phyloP scores from a whole-genome alignment of 1,284 basidiomycete genomes.

The Spongispora temasekensis region DNA sequence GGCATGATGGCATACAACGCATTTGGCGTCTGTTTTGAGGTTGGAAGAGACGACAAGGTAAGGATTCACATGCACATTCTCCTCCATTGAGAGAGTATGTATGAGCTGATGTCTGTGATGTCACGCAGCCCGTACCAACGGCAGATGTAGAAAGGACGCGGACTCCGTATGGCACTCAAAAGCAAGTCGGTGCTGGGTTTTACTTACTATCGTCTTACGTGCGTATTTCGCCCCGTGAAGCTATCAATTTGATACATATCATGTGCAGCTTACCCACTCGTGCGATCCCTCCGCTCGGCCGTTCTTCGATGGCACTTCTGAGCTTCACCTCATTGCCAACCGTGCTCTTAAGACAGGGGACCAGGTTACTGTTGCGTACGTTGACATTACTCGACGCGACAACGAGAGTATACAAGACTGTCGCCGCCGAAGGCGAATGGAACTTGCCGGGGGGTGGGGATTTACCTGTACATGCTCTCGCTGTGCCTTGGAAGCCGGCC shows the following conservation, averaged over 20 bases:
- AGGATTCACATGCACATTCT: constrained; percentile 18
- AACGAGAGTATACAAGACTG: constrained; percentile 56
- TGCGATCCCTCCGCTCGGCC: constrained; percentile 67
- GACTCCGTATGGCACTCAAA: constrained; percentile 69
- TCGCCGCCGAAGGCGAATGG: constrained; percentile 62
- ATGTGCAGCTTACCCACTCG: constrained; percentile 59
- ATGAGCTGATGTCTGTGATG: constrained; percentile 2
- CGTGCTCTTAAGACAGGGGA: constrained; percentile 70
- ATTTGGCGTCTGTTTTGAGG: constrained; percentile 64
- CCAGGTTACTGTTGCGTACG: constrained; percentile 71
- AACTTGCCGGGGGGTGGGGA: constrained; percentile 77
- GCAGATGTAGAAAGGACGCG: constrained; percentile 67
- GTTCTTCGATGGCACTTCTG: constrained; percentile 62
- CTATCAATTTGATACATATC: neutral
- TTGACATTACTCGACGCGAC: constrained; percentile 58
- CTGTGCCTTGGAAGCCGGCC: constrained; percentile 56
- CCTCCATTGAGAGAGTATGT: neutral
- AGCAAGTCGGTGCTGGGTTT: constrained; percentile 71
- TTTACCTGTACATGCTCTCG: constrained; percentile 71
- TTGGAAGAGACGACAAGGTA: constrained; percentile 72
- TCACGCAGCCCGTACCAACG: constrained; percentile 49
- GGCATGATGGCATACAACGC: constrained; percentile 77
- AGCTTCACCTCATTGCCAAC: constrained; percentile 67
- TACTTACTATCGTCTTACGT: constrained; percentile 77
- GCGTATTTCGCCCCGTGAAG: constrained; percentile 21